These are phyloP conservation scores for Rhodotorula glutinis DNA, from an alignment of 1,284 basidiomycete genomes.

Conservation along the genomic window DNA sequence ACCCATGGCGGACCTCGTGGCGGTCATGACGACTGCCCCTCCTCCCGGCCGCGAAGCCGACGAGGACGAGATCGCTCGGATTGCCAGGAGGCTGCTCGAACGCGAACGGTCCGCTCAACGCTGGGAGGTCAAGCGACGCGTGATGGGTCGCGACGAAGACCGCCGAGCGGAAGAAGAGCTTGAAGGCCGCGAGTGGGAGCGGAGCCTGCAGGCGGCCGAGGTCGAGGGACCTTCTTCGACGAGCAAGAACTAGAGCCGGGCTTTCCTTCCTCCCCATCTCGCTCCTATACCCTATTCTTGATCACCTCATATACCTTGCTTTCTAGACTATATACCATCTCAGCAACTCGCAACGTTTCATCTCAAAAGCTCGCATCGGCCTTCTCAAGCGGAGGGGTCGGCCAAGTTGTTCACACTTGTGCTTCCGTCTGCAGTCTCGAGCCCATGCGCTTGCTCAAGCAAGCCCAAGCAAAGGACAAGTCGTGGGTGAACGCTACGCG, in stretches of 20 bases:
- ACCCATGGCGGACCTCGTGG: slow-evolving; percentile 9
- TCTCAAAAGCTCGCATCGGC: too few relatives aligned
- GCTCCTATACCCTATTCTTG: neutral
- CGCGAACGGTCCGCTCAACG: slow-evolving; percentile 7
- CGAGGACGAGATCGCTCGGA: slow-evolving; percentile 10
- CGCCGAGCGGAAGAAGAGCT: slow-evolving; percentile 13
- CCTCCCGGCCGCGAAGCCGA: neutral
- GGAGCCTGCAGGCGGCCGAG: neutral
- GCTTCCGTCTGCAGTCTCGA: too few relatives aligned
- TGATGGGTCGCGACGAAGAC: slow-evolving; percentile 16
- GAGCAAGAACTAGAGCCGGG: neutral
- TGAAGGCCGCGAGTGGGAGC: slow-evolving; percentile 21
- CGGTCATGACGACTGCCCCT: neutral
- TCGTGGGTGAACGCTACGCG: too few relatives aligned
- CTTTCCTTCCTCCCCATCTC: neutral
- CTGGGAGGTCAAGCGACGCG: slow-evolving; percentile 4
- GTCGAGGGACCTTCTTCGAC: neutral
- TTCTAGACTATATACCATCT: neutral
- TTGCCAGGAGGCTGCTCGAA: slow-evolving; percentile 7
- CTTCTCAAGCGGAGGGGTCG: too few relatives aligned
- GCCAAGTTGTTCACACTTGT: too few relatives aligned
- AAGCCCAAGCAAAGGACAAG: too few relatives aligned
- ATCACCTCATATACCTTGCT: neutral
- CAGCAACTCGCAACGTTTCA: too few relatives aligned
- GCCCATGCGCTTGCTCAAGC: too few relatives aligned